Conservation (phyloP, 768 basidiomycete species). For the Cantharellus anzutake region DNA sequence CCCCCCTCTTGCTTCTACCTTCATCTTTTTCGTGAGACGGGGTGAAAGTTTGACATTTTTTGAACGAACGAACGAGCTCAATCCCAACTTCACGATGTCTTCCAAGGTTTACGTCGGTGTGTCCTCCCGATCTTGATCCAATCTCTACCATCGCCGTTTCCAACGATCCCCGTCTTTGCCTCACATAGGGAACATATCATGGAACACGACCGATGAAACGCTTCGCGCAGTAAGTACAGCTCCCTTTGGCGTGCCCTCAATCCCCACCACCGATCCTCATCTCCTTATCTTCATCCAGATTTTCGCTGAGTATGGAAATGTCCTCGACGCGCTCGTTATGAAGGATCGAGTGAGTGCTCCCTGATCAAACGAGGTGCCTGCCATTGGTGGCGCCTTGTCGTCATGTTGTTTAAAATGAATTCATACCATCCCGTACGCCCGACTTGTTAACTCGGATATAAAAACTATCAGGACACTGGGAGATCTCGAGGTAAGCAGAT, state of each 20-base stretch:
- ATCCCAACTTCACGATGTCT: no score
- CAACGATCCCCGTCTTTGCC: background rate
- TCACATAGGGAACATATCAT: background rate
- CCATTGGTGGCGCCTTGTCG: background rate
- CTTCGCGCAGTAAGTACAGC: background rate
- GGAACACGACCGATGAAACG: background rate
- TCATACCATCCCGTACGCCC: background rate
- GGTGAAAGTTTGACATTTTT: no score
- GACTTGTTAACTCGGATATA: background rate
- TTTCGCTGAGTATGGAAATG: background rate
- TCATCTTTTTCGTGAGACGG: no score
- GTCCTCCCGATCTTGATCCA: no score
- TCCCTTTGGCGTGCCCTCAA: background rate
- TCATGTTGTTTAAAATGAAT: no score
- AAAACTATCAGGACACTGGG: constrained; percentile 15
- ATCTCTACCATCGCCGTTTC: no score
- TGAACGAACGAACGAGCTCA: no score
- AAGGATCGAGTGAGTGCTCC: background rate
- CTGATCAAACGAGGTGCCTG: background rate
- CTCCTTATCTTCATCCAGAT: background rate
- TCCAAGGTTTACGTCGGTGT: no score
- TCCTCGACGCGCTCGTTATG: background rate
- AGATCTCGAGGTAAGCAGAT: background rate
- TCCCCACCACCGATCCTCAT: background rate
- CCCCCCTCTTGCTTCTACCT: no score